phyloP scores from a whole-genome alignment of 139 green algal genomes.

The Chlamydomonas schloesseri region DNA sequence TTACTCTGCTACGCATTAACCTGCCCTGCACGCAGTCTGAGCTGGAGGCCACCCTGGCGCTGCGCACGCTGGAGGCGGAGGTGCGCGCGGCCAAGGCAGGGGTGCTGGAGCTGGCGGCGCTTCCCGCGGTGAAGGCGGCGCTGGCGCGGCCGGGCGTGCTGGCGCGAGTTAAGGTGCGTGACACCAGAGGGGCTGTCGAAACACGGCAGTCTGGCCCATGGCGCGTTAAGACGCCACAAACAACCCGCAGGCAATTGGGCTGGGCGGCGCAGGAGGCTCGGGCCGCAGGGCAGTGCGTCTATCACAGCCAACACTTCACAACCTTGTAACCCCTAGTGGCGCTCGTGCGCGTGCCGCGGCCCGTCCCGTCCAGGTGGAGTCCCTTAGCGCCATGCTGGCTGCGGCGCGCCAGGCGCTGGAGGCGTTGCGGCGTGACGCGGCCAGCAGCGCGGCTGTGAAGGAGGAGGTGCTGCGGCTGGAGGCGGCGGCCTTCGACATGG shows the following conservation, averaged over 20 bases:
- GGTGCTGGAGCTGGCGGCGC: slow-evolving; percentile 4
- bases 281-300: too few relatives aligned
- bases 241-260: too few relatives aligned
- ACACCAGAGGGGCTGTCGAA: too few relatives aligned
- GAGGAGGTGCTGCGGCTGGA: slow-evolving; percentile 26
- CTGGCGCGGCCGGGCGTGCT: neutral
- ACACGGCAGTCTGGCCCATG: too few relatives aligned
- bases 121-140: neutral
- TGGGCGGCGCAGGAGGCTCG: too few relatives aligned
- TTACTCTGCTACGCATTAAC: too few relatives aligned
- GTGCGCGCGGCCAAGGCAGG: neutral
- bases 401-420: neutral
- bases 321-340: too few relatives aligned
- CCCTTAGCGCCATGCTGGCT: neutral
- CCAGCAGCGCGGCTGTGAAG: neutral
- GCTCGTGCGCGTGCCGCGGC: too few relatives aligned
- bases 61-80: neutral
- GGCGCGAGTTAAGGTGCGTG: neutral
- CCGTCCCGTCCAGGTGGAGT: slow-evolving; percentile 6
- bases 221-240: too few relatives aligned
- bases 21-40: neutral
- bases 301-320: too few relatives aligned
- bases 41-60: neutral
- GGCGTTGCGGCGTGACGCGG: neutral
- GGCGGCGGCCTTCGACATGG: neutral